Base-by-base conservation (phyloP, 2,329 filamentous ascomycete species). In the Penicillium occitanis region DNA sequence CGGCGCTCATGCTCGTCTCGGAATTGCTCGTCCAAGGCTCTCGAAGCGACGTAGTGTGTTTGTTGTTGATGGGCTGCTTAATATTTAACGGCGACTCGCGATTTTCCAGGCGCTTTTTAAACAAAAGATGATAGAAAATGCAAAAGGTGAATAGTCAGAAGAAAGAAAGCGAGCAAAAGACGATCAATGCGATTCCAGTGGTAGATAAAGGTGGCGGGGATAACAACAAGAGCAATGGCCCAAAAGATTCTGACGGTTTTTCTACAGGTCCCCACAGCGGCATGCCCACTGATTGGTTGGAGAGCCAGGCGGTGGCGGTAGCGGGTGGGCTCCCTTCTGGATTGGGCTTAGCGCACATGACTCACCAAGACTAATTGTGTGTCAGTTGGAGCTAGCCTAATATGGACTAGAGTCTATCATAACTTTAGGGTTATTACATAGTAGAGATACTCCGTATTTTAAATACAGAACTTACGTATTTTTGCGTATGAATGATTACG, bases 311-410 rank as follows among this genome's bases (percentile, higher is more conserved):
- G 51, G 64, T 66, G 64, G 60, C 59, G 60, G 53, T 22, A 25
- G 42, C 28, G 19, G 40, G 40, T 14, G 40, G 50, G n/a, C 8
- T n/a, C n/a, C n/a, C 37, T 22, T 22, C 55, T 50, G 2, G 30
- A 67, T 63, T 8, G 10, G 65, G 61, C 25, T 48, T 64, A 67
- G 65, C 44, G 61, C 22, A 30, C 57, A 46, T 67, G 65, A 67
- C 59, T 67, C 61, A 67, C n/a, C 22, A 40, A 58, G 61, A 64
- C 46, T 64, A 61, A 66, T 64, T 3, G 6, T 30, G 19, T 2
- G 25, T 62, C n/a, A 1, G 11, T 5, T 14, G 22, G 13, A 8
- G 28, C 62, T 58, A 64, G 19, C 62, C 51, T 7, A 33, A 28
- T 64, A 28, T 11, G 19, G 62, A 44, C 33, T 64, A 64, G 13